These are phyloP conservation scores for Phaeoacremonium minimum DNA, from an alignment of 2,329 filamentous ascomycete genomes.

Conservation along the genomic window DNA sequence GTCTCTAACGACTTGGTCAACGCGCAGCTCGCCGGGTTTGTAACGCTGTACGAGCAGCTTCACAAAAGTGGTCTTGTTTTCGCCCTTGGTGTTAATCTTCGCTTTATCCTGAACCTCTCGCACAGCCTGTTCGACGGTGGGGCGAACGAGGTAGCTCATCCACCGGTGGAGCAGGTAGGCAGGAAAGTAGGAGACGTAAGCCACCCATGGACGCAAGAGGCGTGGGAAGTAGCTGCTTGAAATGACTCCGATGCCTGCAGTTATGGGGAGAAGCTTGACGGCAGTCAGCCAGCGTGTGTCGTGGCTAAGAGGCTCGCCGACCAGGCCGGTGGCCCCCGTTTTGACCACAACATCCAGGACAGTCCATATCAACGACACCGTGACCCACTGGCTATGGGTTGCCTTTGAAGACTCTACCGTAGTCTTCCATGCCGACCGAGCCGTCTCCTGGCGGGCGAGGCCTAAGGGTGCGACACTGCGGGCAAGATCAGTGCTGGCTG, in stretches of 20 bases:
- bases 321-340: neutral
- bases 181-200: neutral
- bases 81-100: neutral
- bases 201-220: neutral
- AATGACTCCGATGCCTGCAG: too few relatives aligned
- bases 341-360: neutral
- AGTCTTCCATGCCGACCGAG: neutral
- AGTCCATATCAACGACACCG: neutral
- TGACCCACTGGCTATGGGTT: too few relatives aligned
- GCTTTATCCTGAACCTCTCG: too few relatives aligned
- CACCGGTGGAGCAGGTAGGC: neutral
- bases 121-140: neutral
- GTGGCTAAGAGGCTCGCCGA: neutral
- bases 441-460: neutral
- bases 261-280: too few relatives aligned
- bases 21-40: neutral
- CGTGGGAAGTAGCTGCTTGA: neutral
- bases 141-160: neutral
- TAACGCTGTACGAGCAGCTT: neutral
- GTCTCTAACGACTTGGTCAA: conserved; percentile 5
- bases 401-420: neutral
- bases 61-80: neutral
- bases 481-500: neutral
- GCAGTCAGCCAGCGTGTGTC: too few relatives aligned
- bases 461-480: neutral